These are phyloP conservation scores for Calonectria henricotiae DNA, from an alignment of 2,329 filamentous ascomycete genomes.

Conservation along the genomic window DNA sequence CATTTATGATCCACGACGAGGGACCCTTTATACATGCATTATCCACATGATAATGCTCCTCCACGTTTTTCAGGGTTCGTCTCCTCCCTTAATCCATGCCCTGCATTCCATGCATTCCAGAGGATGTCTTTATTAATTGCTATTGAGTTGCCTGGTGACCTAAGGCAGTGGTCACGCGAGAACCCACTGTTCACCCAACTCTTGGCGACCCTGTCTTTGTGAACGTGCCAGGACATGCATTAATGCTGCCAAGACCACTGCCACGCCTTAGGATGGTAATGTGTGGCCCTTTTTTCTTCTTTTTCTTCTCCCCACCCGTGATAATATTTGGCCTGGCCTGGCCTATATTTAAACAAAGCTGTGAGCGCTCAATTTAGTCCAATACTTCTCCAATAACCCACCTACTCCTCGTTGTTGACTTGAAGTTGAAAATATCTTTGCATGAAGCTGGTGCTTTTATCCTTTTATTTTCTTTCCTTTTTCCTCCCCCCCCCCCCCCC, in stretches of 20 bases:
- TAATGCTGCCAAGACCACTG: background rate
- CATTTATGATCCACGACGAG: background rate
- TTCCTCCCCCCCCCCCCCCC: too few relatives aligned
- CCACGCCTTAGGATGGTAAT: background rate
- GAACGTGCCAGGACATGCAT: background rate
- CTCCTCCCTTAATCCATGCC: background rate
- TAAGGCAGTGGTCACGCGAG: background rate
- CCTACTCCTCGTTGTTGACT: background rate
- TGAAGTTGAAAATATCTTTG: too few relatives aligned
- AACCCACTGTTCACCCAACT: background rate
- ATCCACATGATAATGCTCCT: background rate
- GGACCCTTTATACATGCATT: background rate
- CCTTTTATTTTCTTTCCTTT: background rate
- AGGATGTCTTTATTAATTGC: background rate
- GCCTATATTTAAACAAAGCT: constrained; percentile 8
- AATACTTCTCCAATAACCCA: background rate
- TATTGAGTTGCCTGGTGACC: background rate
- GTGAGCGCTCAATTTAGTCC: background rate
- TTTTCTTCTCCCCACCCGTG: background rate
- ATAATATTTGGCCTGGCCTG: background rate
- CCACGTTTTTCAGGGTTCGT: background rate
- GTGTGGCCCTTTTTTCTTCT: too few relatives aligned
- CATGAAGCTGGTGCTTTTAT: too few relatives aligned
- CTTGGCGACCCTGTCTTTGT: background rate
- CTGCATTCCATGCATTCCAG: background rate